Base-by-base conservation (phyloP, 2,329 filamentous ascomycete species). In the Colletotrichum sublineola region DNA sequence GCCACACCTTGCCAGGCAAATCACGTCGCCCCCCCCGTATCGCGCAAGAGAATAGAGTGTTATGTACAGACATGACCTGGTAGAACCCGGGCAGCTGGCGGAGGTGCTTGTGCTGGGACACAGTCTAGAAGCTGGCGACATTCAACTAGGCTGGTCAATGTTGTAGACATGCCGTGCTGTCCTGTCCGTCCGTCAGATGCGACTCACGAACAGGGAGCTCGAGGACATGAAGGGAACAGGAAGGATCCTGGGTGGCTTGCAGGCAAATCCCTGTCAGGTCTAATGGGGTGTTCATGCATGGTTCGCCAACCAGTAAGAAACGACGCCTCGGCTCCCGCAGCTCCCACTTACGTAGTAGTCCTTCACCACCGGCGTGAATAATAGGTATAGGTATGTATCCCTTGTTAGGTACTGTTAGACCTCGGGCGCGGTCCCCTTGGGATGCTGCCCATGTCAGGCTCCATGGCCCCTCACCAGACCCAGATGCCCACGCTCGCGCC, bases 241-340 rank as follows among this genome's bases (percentile, higher is more conserved):
- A 48, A n/a, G 42, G 29, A 63, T 31, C 33, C 64, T 36, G 50
- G 50, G 9, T 11, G 29, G 58, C 44, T 67, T 53, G 44, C 58
- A 72, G 69, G 69, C 69, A 72, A 46, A 24, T 31, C 69, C 69
- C 46, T 72, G 69, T 33, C 42, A 29, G 12, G 3, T 0, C 29
- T 6, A 36, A 33, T 58, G 38, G 29, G 58, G 50, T 14, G 40
- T 52, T 50, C 15, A 42, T 56, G 58, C 66, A 68, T 48, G 57
- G 48, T 58, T 12, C 6, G 3, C 40, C 15, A 31, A 20, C 68
- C 65, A 71, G 14, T 58, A 4, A 68, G 46, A 31, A 33, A n/a
- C 14, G 36, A 58, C 20, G 44, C 36, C 64, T 70, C 65, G 57
- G 64, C 64, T 46, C 56, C 42, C 31, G n/a, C 61, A 18, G 24